A percentile compares a stretch with the other conserved stretches of the same genome.
phyloP scores from a whole-genome alignment of 352 stramenopile species.

The Thalassiosira delicatula region DNA sequence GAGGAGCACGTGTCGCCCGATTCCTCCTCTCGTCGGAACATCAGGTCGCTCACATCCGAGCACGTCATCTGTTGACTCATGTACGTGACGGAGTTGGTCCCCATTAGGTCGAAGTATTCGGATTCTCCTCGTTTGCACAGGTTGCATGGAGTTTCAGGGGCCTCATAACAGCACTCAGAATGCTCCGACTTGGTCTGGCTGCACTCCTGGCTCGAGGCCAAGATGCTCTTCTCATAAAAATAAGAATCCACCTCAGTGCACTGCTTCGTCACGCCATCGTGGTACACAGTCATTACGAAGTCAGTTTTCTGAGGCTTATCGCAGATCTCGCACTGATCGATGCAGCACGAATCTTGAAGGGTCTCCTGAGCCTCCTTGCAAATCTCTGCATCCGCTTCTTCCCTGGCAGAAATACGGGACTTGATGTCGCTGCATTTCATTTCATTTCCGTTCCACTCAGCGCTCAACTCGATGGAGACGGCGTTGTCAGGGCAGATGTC shows the following conservation, averaged over 20 bases:
- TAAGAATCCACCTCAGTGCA: slow-evolving; percentile 58
- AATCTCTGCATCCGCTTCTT: slow-evolving; percentile 53
- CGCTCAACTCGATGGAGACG: slow-evolving; percentile 42
- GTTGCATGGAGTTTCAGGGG: slow-evolving; percentile 54
- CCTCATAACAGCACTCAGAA: slow-evolving; percentile 56
- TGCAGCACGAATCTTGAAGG: slow-evolving; percentile 51
- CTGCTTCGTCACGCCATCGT: slow-evolving; percentile 60
- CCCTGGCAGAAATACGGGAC: slow-evolving; percentile 39
- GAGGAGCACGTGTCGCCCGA: slow-evolving; percentile 41
- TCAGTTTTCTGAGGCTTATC: slow-evolving; percentile 56
- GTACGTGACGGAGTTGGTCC: slow-evolving; percentile 53
- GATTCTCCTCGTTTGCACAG: slow-evolving; percentile 47
- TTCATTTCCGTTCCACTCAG: slow-evolving; percentile 54
- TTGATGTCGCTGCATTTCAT: slow-evolving; percentile 67
- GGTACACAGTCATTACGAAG: slow-evolving; percentile 57
- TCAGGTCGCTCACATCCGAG: slow-evolving; percentile 52
- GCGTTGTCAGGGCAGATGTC: slow-evolving; percentile 64
- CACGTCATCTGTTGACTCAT: slow-evolving; percentile 56
- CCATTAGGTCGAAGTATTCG: slow-evolving; percentile 69
- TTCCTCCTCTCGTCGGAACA: slow-evolving; percentile 60
- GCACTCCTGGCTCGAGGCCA: slow-evolving; percentile 60
- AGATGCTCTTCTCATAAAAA: slow-evolving; percentile 64
- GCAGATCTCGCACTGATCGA: slow-evolving; percentile 67
- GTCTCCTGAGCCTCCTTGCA: slow-evolving; percentile 50
- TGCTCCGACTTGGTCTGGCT: slow-evolving; percentile 17